Base-by-base conservation (phyloP, 2,329 filamentous ascomycete species). In the Stagonosporopsis cucurbitacearum region DNA sequence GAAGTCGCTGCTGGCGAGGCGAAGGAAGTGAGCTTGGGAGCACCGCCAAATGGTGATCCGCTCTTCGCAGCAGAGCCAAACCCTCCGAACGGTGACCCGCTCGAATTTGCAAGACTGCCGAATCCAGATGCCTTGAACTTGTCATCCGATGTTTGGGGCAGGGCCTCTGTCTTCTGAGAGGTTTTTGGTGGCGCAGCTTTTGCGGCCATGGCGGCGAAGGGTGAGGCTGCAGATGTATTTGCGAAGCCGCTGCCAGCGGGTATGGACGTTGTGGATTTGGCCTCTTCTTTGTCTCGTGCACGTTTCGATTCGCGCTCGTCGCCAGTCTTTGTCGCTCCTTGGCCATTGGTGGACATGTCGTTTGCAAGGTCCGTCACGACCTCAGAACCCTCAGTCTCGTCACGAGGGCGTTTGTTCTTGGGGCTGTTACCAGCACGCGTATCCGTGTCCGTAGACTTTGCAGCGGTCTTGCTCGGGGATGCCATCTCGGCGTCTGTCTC, bases 91-190 rank as follows among this genome's bases (percentile, higher is more conserved):
- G 76, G 73, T 40, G 76, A 79, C 9, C 69, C 50, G 19, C 26
- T 62, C 7, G 78, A 75, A 19, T 58, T 69, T 17, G 79, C 70
- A 35, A 81, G 74, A 4, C 75, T 73, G 45, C 78, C 72, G 51
- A 82, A 81, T 17, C 73, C 78, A 33, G 79, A 81, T 3, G 75
- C 68, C 39, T 79, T 79, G 68, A 90, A 90, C 6, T 79, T 79
- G 37, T 74, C 74, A 4, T 75, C 59, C 5, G 79, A 78, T 6
- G 78, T 77, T 54, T 78, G 73, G 13, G 73, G 70, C 44, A 69
- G 54, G 6, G 61, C 47, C 23, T 71, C 60, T 33, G 57, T 43
- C 22, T 60, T 55, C 11, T 63, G 64, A 6, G 62, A 44, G 4
- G 56, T 15, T 36, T 68, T 69, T 23, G 76, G 55, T 9, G 66